A percentile compares a stretch with the other conserved stretches of the same genome.
Conservation (phyloP, 495 filamentous ascomycete genomes). For the Glutinoglossum americanum region DNA sequence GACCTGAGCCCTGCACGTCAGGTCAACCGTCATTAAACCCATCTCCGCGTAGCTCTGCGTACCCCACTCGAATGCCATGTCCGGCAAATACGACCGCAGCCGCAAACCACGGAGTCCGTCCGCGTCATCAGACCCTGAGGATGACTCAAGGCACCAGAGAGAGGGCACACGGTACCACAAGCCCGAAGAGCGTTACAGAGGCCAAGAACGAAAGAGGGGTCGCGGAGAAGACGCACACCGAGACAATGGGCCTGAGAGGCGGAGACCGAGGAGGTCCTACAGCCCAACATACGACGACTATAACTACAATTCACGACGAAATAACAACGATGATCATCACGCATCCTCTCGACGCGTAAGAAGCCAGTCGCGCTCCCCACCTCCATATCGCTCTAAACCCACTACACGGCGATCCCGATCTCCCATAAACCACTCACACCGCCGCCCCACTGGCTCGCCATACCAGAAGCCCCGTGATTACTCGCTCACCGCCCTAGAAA, state of each 20-base stretch:
- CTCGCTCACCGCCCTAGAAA: neutral
- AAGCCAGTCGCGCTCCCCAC: neutral
- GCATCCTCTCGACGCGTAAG: neutral
- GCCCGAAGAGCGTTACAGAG: neutral
- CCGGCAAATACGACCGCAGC: no score
- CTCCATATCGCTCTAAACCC: neutral
- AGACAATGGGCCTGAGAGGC: neutral
- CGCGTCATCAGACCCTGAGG: neutral
- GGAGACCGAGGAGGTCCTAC: neutral
- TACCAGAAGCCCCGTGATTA: neutral
- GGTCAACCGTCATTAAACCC: no score
- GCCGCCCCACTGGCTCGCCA: neutral
- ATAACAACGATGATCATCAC: neutral
- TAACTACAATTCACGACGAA: neutral
- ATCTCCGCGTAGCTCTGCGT: no score
- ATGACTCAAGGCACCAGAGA: neutral
- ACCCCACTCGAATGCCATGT: no score
- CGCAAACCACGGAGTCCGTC: neutral
- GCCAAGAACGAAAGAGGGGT: conserved; percentile 1
- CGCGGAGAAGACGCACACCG: neutral
- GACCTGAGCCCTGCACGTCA: no score
- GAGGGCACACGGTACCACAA: neutral
- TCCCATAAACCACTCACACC: neutral
- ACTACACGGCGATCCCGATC: neutral
- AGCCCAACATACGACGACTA: neutral